Conservation (phyloP, 2,329 filamentous ascomycete species). For the Exophiala oligosperma region DNA sequence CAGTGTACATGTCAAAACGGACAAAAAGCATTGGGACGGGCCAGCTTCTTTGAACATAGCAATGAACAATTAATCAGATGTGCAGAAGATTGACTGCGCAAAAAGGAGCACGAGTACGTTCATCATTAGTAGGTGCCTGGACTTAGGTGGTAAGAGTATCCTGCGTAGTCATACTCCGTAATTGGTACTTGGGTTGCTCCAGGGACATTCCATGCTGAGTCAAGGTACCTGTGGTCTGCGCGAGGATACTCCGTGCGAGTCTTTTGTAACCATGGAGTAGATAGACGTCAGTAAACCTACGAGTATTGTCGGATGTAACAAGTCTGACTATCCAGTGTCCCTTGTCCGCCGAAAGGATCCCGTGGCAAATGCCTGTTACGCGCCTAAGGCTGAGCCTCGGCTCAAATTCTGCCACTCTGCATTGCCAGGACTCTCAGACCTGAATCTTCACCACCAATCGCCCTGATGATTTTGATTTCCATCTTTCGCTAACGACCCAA, state of each 20-base stretch:
- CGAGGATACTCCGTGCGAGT: not conserved
- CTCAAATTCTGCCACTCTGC: not conserved
- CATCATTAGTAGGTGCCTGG: no score
- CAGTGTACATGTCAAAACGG: not conserved
- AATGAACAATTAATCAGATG: constrained; percentile 2
- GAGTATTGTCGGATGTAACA: no score
- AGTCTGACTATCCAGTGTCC: no score
- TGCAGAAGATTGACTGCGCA: constrained; percentile 5
- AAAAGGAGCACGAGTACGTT: not conserved
- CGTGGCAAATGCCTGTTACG: not conserved
- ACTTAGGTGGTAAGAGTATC: no score
- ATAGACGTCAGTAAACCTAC: no score
- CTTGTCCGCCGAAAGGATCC: not conserved
- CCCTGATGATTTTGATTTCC: not conserved
- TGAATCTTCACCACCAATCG: not conserved
- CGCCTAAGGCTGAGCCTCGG: constrained; percentile 1
- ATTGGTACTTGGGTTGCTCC: not conserved
- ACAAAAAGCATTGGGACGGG: not conserved
- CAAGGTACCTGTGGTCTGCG: not conserved
- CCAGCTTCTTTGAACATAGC: constrained; percentile 2
- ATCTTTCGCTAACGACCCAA: not conserved
- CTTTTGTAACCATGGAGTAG: no score
- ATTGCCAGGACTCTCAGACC: no score
- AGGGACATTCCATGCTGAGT: not conserved
- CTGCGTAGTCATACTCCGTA: no score